Evolutionary conservation across 1,284 basidiomycete genomes (phyloP).

Genomic region (Heterobasidion irregulare): DNA sequence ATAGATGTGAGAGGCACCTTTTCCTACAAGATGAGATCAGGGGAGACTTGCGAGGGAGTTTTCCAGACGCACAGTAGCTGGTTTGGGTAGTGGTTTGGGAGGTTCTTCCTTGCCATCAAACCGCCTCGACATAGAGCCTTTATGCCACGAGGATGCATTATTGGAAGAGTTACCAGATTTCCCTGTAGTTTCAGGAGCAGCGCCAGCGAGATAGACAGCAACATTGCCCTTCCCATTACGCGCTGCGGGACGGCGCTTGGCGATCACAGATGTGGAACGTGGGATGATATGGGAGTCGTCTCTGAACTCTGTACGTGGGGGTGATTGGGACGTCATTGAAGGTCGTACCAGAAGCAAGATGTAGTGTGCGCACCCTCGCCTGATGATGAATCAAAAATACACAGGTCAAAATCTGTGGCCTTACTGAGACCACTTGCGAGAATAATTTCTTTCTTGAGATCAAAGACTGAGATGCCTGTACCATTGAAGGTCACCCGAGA

Average conservation of each 20-base stretch:
- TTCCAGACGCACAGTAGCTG: constrained; percentile 16
- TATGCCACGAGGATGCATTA: constrained; percentile 39
- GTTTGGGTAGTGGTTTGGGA: constrained; percentile 9
- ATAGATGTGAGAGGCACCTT: constrained; percentile 19
- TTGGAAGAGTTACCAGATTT: constrained; percentile 20
- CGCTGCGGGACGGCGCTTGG: constrained; percentile 80
- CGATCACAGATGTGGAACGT: constrained; percentile 89
- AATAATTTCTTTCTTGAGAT: constrained; percentile 98
- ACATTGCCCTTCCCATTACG: constrained; percentile 91
- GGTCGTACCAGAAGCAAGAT: not conserved
- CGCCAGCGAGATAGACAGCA: constrained; percentile 71
- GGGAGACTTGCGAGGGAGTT: constrained; percentile 6
- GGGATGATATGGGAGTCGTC: constrained; percentile 91
- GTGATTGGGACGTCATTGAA: not conserved
- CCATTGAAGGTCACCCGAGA: constrained; percentile 96
- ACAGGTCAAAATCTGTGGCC: constrained; percentile 95
- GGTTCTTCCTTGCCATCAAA: constrained; percentile 82
- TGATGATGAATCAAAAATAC: constrained; percentile 77
- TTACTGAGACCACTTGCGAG: constrained; percentile 92
- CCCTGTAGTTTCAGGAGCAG: constrained; percentile 33
- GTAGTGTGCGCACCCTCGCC: constrained; percentile 65
- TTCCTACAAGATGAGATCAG: constrained; percentile 16
- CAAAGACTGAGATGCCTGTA: constrained; percentile 97
- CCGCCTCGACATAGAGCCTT: constrained; percentile 78
- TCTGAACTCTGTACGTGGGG: constrained; percentile 64